A percentile compares a stretch with the other conserved stretches of the same genome.
phyloP scores from a whole-genome alignment of 176 grass and related monocot species.

The Aechmea fasciata region DNA sequence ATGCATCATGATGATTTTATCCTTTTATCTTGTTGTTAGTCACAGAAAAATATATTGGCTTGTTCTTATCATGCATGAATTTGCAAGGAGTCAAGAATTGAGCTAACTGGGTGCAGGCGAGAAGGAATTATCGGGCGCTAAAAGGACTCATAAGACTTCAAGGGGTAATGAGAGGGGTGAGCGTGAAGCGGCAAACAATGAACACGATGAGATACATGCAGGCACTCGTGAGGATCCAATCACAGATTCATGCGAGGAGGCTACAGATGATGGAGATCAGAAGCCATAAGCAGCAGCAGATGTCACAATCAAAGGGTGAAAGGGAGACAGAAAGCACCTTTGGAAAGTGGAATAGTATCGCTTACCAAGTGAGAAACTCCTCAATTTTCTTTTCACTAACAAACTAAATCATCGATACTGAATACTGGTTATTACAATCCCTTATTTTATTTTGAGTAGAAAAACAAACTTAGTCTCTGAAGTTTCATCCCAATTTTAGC shows the following conservation, averaged over 20 bases:
- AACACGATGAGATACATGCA: constrained; percentile 86
- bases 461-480: too few species aligned
- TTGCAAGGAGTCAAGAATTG: background rate
- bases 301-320: constrained; percentile 23
- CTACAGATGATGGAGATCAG: constrained; percentile 76
- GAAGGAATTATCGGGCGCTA: constrained; percentile 68
- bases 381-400: too few species aligned
- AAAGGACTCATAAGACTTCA: constrained; percentile 77
- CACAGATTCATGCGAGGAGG: constrained; percentile 63
- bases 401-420: too few species aligned
- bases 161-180: constrained; percentile 48
- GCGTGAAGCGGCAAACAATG: constrained; percentile 65
- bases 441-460: too few species aligned
- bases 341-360: constrained; percentile 19
- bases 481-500: too few species aligned
- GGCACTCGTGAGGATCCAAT: constrained; percentile 73
- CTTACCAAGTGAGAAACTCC: constrained; percentile 13
- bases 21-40: too few species aligned
- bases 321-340: constrained; percentile 20
- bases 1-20: too few species aligned
- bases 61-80: background rate
- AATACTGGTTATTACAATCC: too few species aligned
- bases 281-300: constrained; percentile 27
- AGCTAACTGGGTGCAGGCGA: constrained; percentile 29
- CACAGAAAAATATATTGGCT: background rate